Conservation (phyloP, 345 rosid genomes). For the Eucalyptus viminalis region DNA sequence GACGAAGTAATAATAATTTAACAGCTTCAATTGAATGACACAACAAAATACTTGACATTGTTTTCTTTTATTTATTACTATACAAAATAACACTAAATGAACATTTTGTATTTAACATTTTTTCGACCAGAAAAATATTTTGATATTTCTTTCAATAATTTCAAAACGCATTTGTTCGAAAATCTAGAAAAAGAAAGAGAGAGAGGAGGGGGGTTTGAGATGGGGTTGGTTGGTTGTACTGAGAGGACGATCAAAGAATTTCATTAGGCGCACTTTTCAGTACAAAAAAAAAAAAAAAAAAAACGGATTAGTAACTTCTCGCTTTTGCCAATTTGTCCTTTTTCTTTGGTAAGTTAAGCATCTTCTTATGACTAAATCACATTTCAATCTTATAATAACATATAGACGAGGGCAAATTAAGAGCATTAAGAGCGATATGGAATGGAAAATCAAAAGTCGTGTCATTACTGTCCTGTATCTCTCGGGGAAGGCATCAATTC, state of each 20-base stretch:
- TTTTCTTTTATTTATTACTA: neutral
- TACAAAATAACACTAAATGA: neutral
- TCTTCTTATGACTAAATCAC: neutral
- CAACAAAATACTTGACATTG: neutral
- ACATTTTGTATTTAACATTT: neutral
- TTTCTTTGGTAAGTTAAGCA: neutral
- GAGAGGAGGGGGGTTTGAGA: neutral
- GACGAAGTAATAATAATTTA: neutral
- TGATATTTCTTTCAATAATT: neutral
- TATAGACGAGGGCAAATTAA: neutral
- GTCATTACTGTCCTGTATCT: neutral
- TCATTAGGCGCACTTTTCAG: neutral
- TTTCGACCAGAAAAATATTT: neutral
- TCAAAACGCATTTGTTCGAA: neutral
- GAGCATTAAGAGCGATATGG: neutral
- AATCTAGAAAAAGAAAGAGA: neutral
- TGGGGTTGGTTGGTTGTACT: no score
- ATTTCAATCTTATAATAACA: neutral
- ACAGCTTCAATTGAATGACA: neutral
- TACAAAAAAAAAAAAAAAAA: neutral
- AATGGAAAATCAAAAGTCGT: neutral
- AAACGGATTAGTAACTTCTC: neutral
- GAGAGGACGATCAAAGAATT: neutral
- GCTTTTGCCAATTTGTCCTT: neutral
- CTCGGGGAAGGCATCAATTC: neutral